phyloP scores from a whole-genome alignment of 345 rosid species.

The Rubroshorea leprosula region DNA sequence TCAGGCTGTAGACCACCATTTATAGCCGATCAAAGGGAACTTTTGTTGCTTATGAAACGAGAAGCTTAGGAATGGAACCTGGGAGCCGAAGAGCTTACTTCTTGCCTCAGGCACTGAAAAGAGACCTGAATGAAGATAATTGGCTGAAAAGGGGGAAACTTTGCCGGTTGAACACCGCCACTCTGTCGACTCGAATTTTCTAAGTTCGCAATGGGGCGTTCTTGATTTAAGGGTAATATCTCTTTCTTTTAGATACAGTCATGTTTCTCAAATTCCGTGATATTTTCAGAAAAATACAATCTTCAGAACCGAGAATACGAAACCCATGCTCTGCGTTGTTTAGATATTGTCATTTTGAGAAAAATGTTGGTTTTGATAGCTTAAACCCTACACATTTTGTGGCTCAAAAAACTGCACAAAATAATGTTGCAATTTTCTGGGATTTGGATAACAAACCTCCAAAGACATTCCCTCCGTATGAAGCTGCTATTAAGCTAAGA shows the following conservation, averaged over 20 bases:
- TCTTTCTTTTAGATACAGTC: background rate
- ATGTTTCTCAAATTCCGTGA: slow-evolving; percentile 21
- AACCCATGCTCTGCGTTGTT: slow-evolving; percentile 14
- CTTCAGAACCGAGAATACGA: slow-evolving; percentile 8
- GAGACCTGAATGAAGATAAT: background rate
- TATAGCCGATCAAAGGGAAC: too few relatives aligned
- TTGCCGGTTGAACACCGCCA: too few relatives aligned
- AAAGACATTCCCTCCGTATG: slow-evolving; percentile 62
- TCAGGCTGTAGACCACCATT: too few relatives aligned
- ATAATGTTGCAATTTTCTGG: too few relatives aligned
- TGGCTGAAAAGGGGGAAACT: too few relatives aligned
- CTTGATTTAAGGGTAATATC: background rate
- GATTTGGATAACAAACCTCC: too few relatives aligned
- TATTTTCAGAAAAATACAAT: background rate
- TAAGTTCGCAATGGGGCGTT: too few relatives aligned
- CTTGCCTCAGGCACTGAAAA: background rate
- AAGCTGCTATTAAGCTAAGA: slow-evolving; percentile 69
- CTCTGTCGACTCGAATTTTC: too few relatives aligned
- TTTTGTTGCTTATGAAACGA: background rate
- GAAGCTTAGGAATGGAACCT: background rate
- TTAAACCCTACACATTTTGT: too few relatives aligned
- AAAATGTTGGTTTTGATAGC: slow-evolving; percentile 22
- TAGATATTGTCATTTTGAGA: slow-evolving; percentile 20
- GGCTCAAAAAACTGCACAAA: too few relatives aligned
- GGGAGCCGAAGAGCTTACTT: background rate